These are phyloP conservation scores for Fragilaria radians DNA, from an alignment of 108 stramenopile genomes.

Conservation along the genomic window DNA sequence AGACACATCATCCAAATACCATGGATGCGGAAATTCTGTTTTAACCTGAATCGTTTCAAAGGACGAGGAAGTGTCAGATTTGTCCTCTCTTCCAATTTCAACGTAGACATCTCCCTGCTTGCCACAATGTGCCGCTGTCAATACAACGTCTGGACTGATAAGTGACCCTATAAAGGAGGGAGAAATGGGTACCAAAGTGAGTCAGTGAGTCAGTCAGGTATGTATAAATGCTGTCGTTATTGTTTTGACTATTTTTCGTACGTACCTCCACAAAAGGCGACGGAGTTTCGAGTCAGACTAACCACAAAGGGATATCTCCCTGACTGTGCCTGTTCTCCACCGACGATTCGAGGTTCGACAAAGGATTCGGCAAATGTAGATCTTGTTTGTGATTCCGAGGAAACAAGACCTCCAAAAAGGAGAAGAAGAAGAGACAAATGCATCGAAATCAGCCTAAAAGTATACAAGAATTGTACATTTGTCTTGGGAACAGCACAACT, in stretches of 20 bases:
- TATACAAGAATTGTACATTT: too few relatives aligned
- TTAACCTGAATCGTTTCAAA: not conserved
- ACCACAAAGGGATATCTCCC: slow-evolving; percentile 17
- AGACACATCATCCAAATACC: not conserved
- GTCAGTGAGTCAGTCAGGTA: not conserved
- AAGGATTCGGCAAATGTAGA: too few relatives aligned
- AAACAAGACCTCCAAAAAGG: too few relatives aligned
- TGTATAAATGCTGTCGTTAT: not conserved
- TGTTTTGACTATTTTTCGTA: too few relatives aligned
- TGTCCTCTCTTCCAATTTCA: not conserved
- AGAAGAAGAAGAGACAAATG: too few relatives aligned
- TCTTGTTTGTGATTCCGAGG: too few relatives aligned
- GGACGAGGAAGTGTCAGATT: not conserved
- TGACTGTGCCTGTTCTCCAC: slow-evolving; percentile 3
- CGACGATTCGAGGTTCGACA: slow-evolving; percentile 15
- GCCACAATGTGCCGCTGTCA: slow-evolving; percentile 65
- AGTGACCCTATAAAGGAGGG: slow-evolving; percentile 26
- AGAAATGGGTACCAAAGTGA: not conserved
- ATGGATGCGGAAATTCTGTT: not conserved
- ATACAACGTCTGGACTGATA: slow-evolving; percentile 54
- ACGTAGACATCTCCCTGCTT: slow-evolving; percentile 7
- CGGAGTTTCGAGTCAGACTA: not conserved
- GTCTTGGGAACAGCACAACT: too few relatives aligned
- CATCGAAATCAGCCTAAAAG: too few relatives aligned
- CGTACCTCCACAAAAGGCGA: not conserved